phyloP scores from a whole-genome alignment of 2,329 filamentous ascomycete genomes.

The Colletotrichum cuscutae region DNA sequence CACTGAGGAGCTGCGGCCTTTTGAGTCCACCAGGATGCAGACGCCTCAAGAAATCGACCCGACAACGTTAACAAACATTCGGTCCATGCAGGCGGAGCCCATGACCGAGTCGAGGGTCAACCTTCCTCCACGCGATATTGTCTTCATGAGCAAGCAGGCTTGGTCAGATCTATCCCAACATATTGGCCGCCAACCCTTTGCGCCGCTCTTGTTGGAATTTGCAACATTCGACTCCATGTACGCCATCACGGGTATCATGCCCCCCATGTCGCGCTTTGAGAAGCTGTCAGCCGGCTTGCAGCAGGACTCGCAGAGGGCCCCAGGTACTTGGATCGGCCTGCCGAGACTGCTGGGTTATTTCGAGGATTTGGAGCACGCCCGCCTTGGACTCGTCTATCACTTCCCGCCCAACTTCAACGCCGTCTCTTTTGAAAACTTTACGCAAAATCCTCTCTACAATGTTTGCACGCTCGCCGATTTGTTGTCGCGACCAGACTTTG shows the following conservation, averaged over 20 bases:
- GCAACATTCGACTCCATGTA: slow-evolving; percentile 72
- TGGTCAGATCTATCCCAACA: slow-evolving; percentile 59
- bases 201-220: slow-evolving; percentile 76
- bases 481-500: slow-evolving; percentile 61
- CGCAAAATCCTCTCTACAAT: slow-evolving; percentile 60
- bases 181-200: slow-evolving; percentile 56
- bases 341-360: slow-evolving; percentile 76
- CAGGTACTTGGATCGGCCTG: slow-evolving; percentile 69
- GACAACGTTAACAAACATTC: slow-evolving; percentile 59
- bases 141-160: slow-evolving; percentile 60
- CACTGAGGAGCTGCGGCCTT: slow-evolving; percentile 59
- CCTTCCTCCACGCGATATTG: slow-evolving; percentile 55
- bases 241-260: slow-evolving; percentile 70
- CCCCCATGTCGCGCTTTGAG: slow-evolving; percentile 72
- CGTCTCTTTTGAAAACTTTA: slow-evolving; percentile 62
- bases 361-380: slow-evolving; percentile 75
- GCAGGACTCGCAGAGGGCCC: slow-evolving; percentile 61
- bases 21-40: slow-evolving; percentile 70
- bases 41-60: slow-evolving; percentile 71
- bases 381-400: slow-evolving; percentile 80
- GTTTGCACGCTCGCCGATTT: slow-evolving; percentile 66
- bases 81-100: slow-evolving; percentile 50
- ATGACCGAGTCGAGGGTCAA: slow-evolving; percentile 39
- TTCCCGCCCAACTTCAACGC: slow-evolving; percentile 74
- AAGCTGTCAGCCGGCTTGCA: slow-evolving; percentile 69